Percentiles rank a stretch among this genome's conserved stretches.
Evolutionary conservation across 306 rosid species (phyloP).

Genomic region (Pyrus communis): DNA sequence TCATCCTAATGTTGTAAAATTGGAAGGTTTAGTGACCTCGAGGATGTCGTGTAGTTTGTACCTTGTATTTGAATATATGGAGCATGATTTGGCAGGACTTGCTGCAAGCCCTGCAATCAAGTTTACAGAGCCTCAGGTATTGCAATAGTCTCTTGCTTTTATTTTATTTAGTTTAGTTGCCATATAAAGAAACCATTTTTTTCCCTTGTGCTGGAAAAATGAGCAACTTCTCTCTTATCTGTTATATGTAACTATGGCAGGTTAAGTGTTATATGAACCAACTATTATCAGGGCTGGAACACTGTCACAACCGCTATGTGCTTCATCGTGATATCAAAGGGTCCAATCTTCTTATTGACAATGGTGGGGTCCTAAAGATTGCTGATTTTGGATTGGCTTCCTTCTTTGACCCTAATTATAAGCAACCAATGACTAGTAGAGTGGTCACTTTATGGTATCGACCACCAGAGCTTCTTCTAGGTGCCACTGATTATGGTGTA

Average conservation of each 20-base stretch:
- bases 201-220: neutral
- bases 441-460: slow-evolving; percentile 92
- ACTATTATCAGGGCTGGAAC: slow-evolving; percentile 79
- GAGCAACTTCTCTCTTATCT: slow-evolving; percentile 20
- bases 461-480: slow-evolving; percentile 87
- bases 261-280: slow-evolving; percentile 88
- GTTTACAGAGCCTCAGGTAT: slow-evolving; percentile 82
- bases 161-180: slow-evolving; percentile 3
- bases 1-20: slow-evolving; percentile 81
- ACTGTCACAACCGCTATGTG: slow-evolving; percentile 69
- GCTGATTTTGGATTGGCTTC: slow-evolving; percentile 96
- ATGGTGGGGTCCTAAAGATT: slow-evolving; percentile 71
- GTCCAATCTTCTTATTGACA: slow-evolving; percentile 79
- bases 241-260: slow-evolving; percentile 33
- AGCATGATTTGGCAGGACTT: slow-evolving; percentile 91
- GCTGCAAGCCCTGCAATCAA: slow-evolving; percentile 69
- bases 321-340: slow-evolving; percentile 91
- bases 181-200: neutral
- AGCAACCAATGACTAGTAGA: slow-evolving; percentile 91
- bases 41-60: slow-evolving; percentile 88
- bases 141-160: slow-evolving; percentile 5
- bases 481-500: slow-evolving; percentile 81
- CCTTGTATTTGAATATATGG: slow-evolving; percentile 81
- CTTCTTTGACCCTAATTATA: slow-evolving; percentile 71
- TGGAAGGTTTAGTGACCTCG: slow-evolving; percentile 87